Percentiles rank a stretch among this genome's conserved stretches.
Evolutionary conservation across 129 eudicot genomes (phyloP).

Genomic region (Centrapalus pauciflorus): DNA sequence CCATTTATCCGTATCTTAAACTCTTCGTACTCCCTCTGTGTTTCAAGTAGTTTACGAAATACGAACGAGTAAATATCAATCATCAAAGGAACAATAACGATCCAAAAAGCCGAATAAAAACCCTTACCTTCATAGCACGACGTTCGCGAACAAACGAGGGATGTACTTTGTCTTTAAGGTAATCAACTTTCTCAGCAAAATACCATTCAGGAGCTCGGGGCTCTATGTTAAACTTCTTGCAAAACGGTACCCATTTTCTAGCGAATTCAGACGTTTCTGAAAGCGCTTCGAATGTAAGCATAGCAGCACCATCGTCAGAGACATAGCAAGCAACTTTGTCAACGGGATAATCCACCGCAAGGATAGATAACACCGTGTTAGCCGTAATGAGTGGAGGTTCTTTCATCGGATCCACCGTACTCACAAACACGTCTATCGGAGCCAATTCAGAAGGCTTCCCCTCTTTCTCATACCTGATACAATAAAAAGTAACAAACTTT

Average conservation of each 20-base stretch:
- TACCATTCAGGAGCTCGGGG: constrained; percentile 99
- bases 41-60: constrained; percentile 11
- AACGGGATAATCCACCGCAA: constrained; percentile 91
- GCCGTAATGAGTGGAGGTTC: constrained; percentile 97
- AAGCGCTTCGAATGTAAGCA: constrained; percentile 96
- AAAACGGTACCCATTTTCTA: constrained; percentile 91
- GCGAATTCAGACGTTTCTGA: constrained; percentile 93
- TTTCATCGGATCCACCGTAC: constrained; percentile 90
- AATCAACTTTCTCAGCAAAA: constrained; percentile 80
- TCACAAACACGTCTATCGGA: constrained; percentile 68
- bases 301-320: constrained; percentile 98
- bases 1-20: constrained; percentile 85
- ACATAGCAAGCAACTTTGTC: constrained; percentile 96
- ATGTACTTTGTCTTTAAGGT: constrained; percentile 79
- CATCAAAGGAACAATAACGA: not conserved
- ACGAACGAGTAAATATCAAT: not conserved
- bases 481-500: not conserved
- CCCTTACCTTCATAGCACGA: constrained; percentile 86
- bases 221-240: constrained; percentile 83
- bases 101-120: not conserved
- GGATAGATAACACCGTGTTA: constrained; percentile 89
- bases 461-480: constrained; percentile 87
- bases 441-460: constrained; percentile 91
- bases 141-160: constrained; percentile 93
- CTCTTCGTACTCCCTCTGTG: constrained; percentile 91